Evolutionary conservation across 1,139 yeast species (phyloP), one percentile per base, ranked within the genome.

Genomic region (Magnusiomyces suaveolens): DNA sequence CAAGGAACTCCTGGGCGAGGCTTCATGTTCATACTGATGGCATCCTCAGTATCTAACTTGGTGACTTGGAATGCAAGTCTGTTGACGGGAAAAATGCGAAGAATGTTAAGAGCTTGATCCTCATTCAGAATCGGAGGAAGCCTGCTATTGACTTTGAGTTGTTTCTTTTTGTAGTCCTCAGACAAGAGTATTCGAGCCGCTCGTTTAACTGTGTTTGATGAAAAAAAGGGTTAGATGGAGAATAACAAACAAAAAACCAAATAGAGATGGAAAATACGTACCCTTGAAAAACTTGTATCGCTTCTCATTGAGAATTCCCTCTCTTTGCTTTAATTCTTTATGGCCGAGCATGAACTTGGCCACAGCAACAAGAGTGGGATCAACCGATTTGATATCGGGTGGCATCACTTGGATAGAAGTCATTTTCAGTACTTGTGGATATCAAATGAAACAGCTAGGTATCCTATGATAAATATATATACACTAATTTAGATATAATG

Each of bases 1-100:
- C 86, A 82, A 6, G 98, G 97, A 57, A 80, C 79, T 16, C 83
- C 84, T 63, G 79, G 83, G 66, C 81, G 84, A 43, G 96, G 92
- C 64, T 82, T 80, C 57, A 79, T 66, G 25, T 79, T 78, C 56
- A 79, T 76, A 51, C 78, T 77, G 64, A 81, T 78, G 50, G 94
- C 86, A 60, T 85, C 90, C 50, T 77, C 77, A 46, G 84, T 83
- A 62, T 84, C 87, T 57, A 90, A 73, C 57, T 72, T 73, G 51
- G 59, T 59, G 50, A 72, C 72, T 3, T 97, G 95, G 52, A 86
- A 75, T 51, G 92, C 79, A 64, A 90, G 70, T 65, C 86, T 88
- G 62, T 80, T 77, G 66, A 82, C 82, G 59, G 94, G 88, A 68
- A 92, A 72, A 64, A 77, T 66, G 33, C 87, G 76, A 62, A 88